Conservation (phyloP, 2,329 filamentous ascomycete genomes). For the Nothophoma quercina region DNA sequence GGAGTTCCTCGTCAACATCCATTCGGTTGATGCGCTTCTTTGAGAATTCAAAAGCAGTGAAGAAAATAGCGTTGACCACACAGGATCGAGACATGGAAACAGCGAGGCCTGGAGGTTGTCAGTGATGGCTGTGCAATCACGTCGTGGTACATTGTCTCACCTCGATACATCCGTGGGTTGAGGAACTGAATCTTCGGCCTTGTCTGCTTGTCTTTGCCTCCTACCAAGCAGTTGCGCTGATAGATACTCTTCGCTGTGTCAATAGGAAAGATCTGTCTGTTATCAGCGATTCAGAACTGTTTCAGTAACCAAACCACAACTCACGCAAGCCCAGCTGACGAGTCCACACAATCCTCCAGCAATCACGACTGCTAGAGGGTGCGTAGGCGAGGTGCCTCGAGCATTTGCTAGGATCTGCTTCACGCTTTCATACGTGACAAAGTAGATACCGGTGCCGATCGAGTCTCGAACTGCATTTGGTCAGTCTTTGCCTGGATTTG, state of each 20-base stretch:
- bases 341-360: constrained; percentile 84
- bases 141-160: too few species aligned
- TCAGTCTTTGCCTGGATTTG: constrained; percentile 20
- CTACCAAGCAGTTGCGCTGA: constrained; percentile 79
- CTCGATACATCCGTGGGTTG: constrained; percentile 80
- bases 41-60: constrained; percentile 84
- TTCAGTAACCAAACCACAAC: constrained; percentile 44
- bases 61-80: constrained; percentile 87
- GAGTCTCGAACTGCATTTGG: constrained; percentile 74
- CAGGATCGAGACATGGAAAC: constrained; percentile 86
- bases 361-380: constrained; percentile 77
- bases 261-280: constrained; percentile 63
- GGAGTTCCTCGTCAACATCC: constrained; percentile 47
- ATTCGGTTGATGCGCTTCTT: constrained; percentile 66
- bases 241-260: constrained; percentile 88
- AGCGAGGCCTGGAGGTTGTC: constrained; percentile 68
- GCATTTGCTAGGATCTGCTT: constrained; percentile 83
- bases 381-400: constrained; percentile 75
- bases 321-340: constrained; percentile 81
- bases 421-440: constrained; percentile 86
- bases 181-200: constrained; percentile 79
- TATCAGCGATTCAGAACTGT: constrained; percentile 12
- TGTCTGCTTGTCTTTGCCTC: constrained; percentile 63
- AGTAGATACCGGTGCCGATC: constrained; percentile 83
- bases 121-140: too few species aligned